These are phyloP conservation scores for Withania somnifera DNA, from an alignment of 305 asterid species.

Conservation along the genomic window DNA sequence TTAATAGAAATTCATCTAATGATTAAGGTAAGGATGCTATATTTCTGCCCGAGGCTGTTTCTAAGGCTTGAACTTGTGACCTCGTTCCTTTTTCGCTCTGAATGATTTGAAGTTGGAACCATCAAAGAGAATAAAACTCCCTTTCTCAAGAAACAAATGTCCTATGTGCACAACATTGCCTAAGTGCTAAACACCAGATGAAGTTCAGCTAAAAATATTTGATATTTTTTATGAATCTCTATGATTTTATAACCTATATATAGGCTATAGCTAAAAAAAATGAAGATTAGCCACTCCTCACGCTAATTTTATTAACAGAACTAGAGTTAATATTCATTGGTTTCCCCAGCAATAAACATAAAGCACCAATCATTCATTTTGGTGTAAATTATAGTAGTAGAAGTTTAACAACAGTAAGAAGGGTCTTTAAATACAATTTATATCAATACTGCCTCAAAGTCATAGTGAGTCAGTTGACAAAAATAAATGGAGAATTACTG, in stretches of 20 bases:
- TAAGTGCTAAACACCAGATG: neutral
- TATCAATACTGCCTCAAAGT: neutral
- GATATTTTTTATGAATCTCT: too few species aligned
- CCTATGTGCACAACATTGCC: neutral
- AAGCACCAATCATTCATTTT: neutral
- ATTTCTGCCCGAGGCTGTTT: too few species aligned
- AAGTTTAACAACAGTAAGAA: neutral
- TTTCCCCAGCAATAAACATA: too few species aligned
- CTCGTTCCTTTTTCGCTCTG: neutral
- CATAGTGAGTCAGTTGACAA: neutral
- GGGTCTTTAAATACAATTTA: neutral
- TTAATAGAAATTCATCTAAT: neutral
- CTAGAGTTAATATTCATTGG: too few species aligned
- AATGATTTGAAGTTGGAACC: neutral
- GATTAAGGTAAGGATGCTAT: neutral
- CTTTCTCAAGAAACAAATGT: neutral
- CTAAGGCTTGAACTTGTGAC: too few species aligned
- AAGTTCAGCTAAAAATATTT: neutral
- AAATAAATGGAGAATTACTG: neutral
- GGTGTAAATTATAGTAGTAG: neutral
- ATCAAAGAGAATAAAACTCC: neutral
- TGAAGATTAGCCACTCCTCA: too few species aligned
- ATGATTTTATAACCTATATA: neutral
- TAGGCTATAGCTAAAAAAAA: too few species aligned
- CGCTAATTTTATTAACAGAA: too few species aligned